phyloP scores from a whole-genome alignment of 805 yeast species.

The Hanseniaspora nectarophila region DNA sequence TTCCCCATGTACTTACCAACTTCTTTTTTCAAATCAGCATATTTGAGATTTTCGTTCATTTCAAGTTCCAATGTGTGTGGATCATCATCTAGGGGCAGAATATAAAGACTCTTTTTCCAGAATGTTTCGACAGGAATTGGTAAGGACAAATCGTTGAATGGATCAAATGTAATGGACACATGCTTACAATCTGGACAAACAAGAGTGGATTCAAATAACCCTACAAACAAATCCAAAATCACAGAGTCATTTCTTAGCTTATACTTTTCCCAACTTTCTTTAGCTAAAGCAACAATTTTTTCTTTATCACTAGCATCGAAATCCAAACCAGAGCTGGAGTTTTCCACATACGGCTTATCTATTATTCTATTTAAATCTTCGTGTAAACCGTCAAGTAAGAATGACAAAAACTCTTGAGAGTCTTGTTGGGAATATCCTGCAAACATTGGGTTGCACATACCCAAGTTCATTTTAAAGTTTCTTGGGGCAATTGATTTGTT shows the following conservation, averaged over 20 bases:
- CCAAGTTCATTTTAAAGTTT: conserved; percentile 66
- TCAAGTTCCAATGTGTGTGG: conserved; percentile 57
- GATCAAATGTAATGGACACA: conserved; percentile 82
- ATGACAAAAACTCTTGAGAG: conserved; percentile 86
- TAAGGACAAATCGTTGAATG: conserved; percentile 77
- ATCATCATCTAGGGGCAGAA: conserved; percentile 47
- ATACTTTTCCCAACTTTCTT: conserved; percentile 70
- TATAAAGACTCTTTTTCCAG: conserved; percentile 56
- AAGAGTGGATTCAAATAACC: conserved; percentile 79
- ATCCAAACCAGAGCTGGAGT: conserved; percentile 61
- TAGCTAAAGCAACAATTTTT: conserved; percentile 53
- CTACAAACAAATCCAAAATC: conserved; percentile 76
- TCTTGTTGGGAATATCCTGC: conserved; percentile 86
- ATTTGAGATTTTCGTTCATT: conserved; percentile 51
- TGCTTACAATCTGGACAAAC: conserved; percentile 75
- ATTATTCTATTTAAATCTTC: conserved; percentile 80
- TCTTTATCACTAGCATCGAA: conserved; percentile 43
- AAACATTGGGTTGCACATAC: conserved; percentile 70
- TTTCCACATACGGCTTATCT: conserved; percentile 76
- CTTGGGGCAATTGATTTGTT: conserved; percentile 44
- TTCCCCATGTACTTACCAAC: conserved; percentile 38
- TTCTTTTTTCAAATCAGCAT: conserved; percentile 49
- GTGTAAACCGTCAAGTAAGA: conserved; percentile 79
- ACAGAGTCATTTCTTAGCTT: conserved; percentile 72
- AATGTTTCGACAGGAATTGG: conserved; percentile 69